Evolutionary conservation across 768 basidiomycete species (phyloP).

Genomic region (Pleurotus giganteus): DNA sequence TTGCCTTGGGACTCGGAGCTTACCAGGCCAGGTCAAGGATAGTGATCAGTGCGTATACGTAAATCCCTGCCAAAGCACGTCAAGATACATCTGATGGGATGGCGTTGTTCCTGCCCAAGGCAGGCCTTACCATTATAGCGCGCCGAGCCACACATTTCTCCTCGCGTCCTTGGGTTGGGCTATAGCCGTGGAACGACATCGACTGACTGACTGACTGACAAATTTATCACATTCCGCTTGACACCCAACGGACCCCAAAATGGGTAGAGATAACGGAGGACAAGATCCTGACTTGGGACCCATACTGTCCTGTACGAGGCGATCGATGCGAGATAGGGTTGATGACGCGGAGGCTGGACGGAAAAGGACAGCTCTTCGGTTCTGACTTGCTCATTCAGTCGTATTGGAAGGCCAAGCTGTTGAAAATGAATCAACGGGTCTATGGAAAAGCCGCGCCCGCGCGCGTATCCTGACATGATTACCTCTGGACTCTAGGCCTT

Average conservation of each 20-base stretch:
- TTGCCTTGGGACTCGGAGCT: neutral
- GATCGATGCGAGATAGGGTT: conserved; percentile 1
- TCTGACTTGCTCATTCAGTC: neutral
- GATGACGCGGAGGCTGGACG: neutral
- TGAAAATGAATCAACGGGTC: neutral
- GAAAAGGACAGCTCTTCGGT: neutral
- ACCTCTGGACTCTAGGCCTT: too few relatives aligned
- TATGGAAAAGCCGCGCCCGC: neutral
- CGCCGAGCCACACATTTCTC: too few relatives aligned
- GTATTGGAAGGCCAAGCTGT: neutral
- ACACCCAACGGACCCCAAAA: neutral
- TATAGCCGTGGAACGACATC: too few relatives aligned
- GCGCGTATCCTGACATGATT: too few relatives aligned
- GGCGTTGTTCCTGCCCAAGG: neutral
- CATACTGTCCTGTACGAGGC: neutral
- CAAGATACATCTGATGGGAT: neutral
- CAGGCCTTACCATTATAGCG: neutral
- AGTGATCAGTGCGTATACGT: neutral
- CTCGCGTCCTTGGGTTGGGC: neutral
- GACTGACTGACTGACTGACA: too few relatives aligned
- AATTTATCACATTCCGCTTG: neutral
- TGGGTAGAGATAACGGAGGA: neutral
- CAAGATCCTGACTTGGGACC: neutral
- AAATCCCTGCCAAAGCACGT: neutral
- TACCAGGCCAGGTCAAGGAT: neutral